Evolutionary conservation across 1,284 basidiomycete genomes (phyloP).

Genomic region (Pulchroboletus neoregius): DNA sequence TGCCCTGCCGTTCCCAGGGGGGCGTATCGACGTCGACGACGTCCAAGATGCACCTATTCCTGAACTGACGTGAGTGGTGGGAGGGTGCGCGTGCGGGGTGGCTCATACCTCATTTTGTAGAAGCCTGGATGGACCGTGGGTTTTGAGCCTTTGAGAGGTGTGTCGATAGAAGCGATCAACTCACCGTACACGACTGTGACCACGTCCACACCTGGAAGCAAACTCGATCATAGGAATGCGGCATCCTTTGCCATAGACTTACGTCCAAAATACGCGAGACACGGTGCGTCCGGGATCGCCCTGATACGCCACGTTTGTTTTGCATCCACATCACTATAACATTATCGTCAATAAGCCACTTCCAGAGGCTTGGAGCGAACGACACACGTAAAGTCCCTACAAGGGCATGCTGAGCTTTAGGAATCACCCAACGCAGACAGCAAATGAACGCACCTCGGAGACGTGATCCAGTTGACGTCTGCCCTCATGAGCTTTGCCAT

Average conservation of each 20-base stretch:
- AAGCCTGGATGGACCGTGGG: conserved; percentile 39
- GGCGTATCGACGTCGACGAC: conserved; percentile 77
- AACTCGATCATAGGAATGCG: background rate
- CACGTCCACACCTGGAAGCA: conserved; percentile 57
- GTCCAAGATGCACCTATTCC: conserved; percentile 69
- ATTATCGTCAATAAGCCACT: conserved; percentile 1
- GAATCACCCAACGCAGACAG: background rate
- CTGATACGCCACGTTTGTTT: conserved; percentile 75
- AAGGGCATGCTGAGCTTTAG: conserved; percentile 4
- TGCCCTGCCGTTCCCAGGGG: conserved; percentile 72
- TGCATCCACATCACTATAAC: conserved; percentile 69
- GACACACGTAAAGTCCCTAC: conserved; percentile 69
- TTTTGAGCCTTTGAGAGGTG: background rate
- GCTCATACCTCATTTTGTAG: conserved; percentile 49
- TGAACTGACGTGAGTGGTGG: conserved; percentile 27
- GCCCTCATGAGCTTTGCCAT: conserved; percentile 67
- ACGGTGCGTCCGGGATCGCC: conserved; percentile 57
- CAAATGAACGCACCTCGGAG: conserved; percentile 54
- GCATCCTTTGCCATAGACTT: conserved; percentile 28
- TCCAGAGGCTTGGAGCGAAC: background rate
- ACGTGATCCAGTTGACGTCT: conserved; percentile 83
- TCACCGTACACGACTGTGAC: conserved; percentile 73
- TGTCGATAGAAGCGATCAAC: conserved; percentile 16
- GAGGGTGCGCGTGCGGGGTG: no score
- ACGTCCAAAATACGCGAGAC: conserved; percentile 73